phyloP scores from a whole-genome alignment of 225 moss, liverwort and hornwort genomes.

The Anthoceros angustus region DNA sequence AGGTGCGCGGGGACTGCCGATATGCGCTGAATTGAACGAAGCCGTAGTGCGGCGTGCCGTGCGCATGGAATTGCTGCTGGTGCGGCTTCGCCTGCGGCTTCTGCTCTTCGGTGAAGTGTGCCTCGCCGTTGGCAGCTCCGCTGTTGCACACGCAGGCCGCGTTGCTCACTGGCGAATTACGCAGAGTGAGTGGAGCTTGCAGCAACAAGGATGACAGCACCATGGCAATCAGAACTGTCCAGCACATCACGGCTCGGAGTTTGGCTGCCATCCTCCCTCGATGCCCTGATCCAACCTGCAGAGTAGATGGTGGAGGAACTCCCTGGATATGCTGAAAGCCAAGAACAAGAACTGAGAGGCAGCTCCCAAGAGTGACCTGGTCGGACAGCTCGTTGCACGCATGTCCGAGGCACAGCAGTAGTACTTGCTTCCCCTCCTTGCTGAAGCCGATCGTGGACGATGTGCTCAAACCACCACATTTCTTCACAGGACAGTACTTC shows the following conservation, averaged over 20 bases:
- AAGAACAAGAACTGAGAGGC: no score
- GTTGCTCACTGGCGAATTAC: no score
- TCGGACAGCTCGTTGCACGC: no score
- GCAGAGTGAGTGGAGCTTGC: not conserved
- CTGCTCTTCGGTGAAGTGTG: not conserved
- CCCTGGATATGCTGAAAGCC: no score
- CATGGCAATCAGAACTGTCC: not conserved
- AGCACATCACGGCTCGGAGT: not conserved
- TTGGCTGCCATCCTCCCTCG: not conserved
- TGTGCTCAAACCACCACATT: no score
- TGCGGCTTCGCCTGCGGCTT: not conserved
- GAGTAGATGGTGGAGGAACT: no score
- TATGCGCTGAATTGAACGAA: constrained; percentile 1
- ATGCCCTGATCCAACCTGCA: no score
- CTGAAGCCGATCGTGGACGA: no score
- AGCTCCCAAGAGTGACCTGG: no score
- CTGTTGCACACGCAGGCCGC: not conserved
- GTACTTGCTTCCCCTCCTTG: no score
- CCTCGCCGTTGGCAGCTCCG: not conserved
- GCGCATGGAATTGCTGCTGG: not conserved
- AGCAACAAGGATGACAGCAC: not conserved
- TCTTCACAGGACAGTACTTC: no score
- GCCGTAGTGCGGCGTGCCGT: not conserved
- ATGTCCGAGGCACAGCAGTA: no score
- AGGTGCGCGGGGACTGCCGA: not conserved